phyloP scores from a whole-genome alignment of 73 alveolate species.

The Tetrahymena borealis region DNA sequence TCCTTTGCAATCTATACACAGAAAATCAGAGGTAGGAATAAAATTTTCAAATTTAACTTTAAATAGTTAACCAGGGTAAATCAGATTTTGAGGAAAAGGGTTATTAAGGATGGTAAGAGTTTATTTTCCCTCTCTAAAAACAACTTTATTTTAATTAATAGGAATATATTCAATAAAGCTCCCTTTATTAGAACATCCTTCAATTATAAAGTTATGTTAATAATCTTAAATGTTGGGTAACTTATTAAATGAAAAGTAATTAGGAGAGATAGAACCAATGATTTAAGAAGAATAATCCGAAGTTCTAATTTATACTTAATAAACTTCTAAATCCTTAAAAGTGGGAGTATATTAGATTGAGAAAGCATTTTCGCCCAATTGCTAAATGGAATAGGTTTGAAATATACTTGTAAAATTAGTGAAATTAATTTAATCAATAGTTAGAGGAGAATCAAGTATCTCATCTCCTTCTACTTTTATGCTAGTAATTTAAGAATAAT shows the following conservation, averaged over 20 bases:
- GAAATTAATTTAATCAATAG: background rate
- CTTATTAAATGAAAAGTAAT: background rate
- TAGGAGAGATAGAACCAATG: background rate
- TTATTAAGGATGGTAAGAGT: background rate
- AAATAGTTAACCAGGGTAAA: background rate
- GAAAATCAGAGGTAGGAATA: background rate
- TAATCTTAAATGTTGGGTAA: background rate
- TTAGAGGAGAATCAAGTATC: background rate
- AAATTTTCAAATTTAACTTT: background rate
- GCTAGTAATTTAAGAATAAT: background rate
- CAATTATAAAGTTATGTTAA: background rate
- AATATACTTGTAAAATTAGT: background rate
- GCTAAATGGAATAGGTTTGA: background rate
- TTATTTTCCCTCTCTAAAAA: background rate
- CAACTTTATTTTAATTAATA: background rate
- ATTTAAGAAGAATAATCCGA: background rate
- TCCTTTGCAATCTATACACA: background rate
- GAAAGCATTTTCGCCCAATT: background rate
- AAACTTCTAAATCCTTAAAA: background rate
- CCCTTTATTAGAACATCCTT: background rate
- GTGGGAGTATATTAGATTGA: too few relatives aligned
- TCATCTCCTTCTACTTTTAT: background rate
- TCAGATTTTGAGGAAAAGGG: background rate
- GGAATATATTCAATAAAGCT: background rate
- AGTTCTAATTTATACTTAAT: background rate